These are phyloP conservation scores for Drechmeria coniospora DNA, from an alignment of 2,329 filamentous ascomycete genomes.

Conservation along the genomic window DNA sequence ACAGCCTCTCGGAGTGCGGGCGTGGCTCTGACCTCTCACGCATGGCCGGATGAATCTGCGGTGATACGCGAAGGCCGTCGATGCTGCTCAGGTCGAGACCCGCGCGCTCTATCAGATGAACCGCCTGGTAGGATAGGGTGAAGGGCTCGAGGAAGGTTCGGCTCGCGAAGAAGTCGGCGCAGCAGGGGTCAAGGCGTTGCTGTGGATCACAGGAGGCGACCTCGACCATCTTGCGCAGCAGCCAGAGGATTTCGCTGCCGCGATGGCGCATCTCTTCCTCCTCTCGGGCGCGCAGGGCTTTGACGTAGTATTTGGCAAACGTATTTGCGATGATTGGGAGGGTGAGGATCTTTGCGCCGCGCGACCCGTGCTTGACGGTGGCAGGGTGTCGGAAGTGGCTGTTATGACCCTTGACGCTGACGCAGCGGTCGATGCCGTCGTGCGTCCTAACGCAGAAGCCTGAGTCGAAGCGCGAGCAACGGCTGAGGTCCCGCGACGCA, in stretches of 20 bases:
- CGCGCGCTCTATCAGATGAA: slow-evolving; percentile 6
- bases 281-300: slow-evolving; percentile 7
- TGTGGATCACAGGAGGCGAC: slow-evolving; percentile 7
- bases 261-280: slow-evolving; percentile 7
- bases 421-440: slow-evolving; percentile 13
- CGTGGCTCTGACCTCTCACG: too few species aligned
- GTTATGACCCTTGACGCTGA: slow-evolving; percentile 20
- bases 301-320: slow-evolving; percentile 18
- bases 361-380: slow-evolving; percentile 6
- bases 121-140: slow-evolving; percentile 11
- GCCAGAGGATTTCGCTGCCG: slow-evolving; percentile 18
- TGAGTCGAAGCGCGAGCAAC: slow-evolving; percentile 10
- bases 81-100: neutral
- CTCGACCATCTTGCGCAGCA: slow-evolving; percentile 16
- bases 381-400: slow-evolving; percentile 15
- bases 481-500: slow-evolving; percentile 15
- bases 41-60: neutral
- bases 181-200: slow-evolving; percentile 4
- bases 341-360: slow-evolving; percentile 14
- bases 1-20: too few species aligned
- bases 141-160: slow-evolving; percentile 17
- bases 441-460: slow-evolving; percentile 20
- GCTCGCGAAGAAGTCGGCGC: slow-evolving; percentile 8
- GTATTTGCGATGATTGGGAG: slow-evolving; percentile 19
- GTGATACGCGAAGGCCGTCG: neutral